A percentile compares a stretch with the other conserved stretches of the same genome.
Evolutionary conservation across 2,329 filamentous ascomycete genomes (phyloP).

Genomic region (Lachnellula arida): DNA sequence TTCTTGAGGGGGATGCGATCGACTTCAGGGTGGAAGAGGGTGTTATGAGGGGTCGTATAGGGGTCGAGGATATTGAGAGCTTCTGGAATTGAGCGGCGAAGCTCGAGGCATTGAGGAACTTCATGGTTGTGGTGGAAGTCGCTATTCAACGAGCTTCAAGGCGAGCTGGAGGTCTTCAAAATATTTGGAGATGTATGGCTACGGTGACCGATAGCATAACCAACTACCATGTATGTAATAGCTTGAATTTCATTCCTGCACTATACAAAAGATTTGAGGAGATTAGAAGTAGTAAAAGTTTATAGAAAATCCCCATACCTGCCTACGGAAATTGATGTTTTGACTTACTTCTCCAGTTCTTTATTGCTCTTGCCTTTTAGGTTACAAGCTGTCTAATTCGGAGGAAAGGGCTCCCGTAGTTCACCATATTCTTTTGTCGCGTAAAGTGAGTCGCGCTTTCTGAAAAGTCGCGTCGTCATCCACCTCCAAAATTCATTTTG

Average conservation of each 20-base stretch:
- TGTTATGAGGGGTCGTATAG: slow-evolving; percentile 29
- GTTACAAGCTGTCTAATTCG: not conserved
- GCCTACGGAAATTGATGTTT: no score
- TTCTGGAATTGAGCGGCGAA: slow-evolving; percentile 28
- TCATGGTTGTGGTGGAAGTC: slow-evolving; percentile 23
- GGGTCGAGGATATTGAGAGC: slow-evolving; percentile 29
- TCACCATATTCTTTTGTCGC: not conserved
- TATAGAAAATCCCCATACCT: not conserved
- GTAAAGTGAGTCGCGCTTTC: slow-evolving; percentile 13
- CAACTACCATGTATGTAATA: not conserved
- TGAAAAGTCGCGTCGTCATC: slow-evolving; percentile 21
- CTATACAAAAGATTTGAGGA: not conserved
- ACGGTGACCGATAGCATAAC: not conserved
- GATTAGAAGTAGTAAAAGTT: not conserved
- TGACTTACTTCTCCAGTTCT: not conserved
- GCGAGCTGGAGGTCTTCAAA: not conserved
- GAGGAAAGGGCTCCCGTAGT: not conserved
- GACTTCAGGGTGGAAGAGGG: slow-evolving; percentile 23
- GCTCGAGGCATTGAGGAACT: slow-evolving; percentile 23
- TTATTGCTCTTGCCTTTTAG: not conserved
- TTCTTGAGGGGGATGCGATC: slow-evolving; percentile 39
- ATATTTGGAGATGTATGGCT: not conserved
- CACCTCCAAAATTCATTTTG: not conserved
- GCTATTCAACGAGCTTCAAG: not conserved
- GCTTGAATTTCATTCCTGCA: not conserved